Percentiles rank a stretch among this genome's conserved stretches.
These are phyloP conservation scores for Saccharomyces hybrid DNA, from an alignment of 1,139 yeast genomes.

Conservation along the genomic window DNA sequence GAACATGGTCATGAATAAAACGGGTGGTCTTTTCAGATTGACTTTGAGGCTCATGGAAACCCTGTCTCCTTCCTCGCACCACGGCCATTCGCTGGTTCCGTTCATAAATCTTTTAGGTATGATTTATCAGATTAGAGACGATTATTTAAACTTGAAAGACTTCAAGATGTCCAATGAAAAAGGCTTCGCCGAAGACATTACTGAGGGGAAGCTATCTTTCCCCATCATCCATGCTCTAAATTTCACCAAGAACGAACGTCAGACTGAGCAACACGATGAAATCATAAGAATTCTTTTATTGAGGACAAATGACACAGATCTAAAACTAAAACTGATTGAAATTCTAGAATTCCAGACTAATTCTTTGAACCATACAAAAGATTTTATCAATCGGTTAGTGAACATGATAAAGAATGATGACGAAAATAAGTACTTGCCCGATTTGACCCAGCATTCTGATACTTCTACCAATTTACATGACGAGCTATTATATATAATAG, in stretches of 20 bases:
- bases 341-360: slow-evolving; percentile 39
- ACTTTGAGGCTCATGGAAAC: slow-evolving; percentile 58
- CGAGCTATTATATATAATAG: slow-evolving; percentile 10
- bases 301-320: slow-evolving; percentile 36
- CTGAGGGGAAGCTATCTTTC: slow-evolving; percentile 82
- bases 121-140: slow-evolving; percentile 78
- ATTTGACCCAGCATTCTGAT: not conserved
- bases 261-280: slow-evolving; percentile 20
- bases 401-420: slow-evolving; percentile 12
- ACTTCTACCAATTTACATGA: slow-evolving; percentile 6
- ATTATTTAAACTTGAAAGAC: slow-evolving; percentile 58
- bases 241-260: slow-evolving; percentile 20
- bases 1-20: slow-evolving; percentile 77
- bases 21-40: slow-evolving; percentile 79
- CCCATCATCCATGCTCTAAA: slow-evolving; percentile 67
- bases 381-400: slow-evolving; percentile 14
- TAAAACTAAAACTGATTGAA: slow-evolving; percentile 44
- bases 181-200: slow-evolving; percentile 79
- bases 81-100: slow-evolving; percentile 37
- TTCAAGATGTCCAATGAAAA: slow-evolving; percentile 52
- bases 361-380: slow-evolving; percentile 23
- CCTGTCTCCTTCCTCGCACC: slow-evolving; percentile 9
- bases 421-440: slow-evolving; percentile 14
- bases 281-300: slow-evolving; percentile 34
- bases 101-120: slow-evolving; percentile 75